phyloP scores from a whole-genome alignment of 2,329 filamentous ascomycete species.

The Hypocrella siamensis region DNA sequence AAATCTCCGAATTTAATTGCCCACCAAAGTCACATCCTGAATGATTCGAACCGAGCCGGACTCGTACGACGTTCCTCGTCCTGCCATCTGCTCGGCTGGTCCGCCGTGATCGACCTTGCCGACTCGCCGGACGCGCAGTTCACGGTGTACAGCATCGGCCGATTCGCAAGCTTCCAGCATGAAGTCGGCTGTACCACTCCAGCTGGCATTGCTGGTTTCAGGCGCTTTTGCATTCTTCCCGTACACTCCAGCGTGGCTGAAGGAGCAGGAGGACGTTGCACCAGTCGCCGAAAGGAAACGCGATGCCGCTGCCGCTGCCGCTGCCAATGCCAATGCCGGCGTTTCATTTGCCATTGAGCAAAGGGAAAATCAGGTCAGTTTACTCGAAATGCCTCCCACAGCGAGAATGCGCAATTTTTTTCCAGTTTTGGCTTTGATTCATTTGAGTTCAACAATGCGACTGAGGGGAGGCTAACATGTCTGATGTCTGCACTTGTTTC shows the following conservation, averaged over 20 bases:
- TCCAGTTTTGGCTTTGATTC: too few species aligned
- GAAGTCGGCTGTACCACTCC: slow-evolving; percentile 22
- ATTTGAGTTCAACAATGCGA: too few species aligned
- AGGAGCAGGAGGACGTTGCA: slow-evolving; percentile 12
- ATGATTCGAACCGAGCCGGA: neutral
- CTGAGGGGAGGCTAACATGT: too few species aligned
- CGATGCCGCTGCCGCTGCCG: slow-evolving; percentile 5
- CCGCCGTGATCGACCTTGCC: neutral
- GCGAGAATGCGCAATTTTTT: neutral
- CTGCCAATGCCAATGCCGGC: slow-evolving; percentile 5
- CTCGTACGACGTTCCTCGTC: neutral
- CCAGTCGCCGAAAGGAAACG: slow-evolving; percentile 9
- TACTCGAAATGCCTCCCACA: neutral
- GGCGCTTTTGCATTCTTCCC: slow-evolving; percentile 31
- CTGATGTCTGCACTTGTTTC: too few species aligned
- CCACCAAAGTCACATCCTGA: neutral
- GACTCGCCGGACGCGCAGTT: too few species aligned
- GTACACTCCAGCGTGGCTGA: slow-evolving; percentile 22
- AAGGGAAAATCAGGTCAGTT: slow-evolving; percentile 10
- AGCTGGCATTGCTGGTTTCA: slow-evolving; percentile 31
- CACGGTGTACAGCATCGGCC: slow-evolving; percentile 2
- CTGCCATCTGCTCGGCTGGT: neutral
- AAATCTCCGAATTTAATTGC: neutral
- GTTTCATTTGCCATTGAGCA: slow-evolving; percentile 27
- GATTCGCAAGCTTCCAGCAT: slow-evolving; percentile 16